Conservation (phyloP, 2,329 filamentous ascomycete species). For the Diaporthe amygdali region DNA sequence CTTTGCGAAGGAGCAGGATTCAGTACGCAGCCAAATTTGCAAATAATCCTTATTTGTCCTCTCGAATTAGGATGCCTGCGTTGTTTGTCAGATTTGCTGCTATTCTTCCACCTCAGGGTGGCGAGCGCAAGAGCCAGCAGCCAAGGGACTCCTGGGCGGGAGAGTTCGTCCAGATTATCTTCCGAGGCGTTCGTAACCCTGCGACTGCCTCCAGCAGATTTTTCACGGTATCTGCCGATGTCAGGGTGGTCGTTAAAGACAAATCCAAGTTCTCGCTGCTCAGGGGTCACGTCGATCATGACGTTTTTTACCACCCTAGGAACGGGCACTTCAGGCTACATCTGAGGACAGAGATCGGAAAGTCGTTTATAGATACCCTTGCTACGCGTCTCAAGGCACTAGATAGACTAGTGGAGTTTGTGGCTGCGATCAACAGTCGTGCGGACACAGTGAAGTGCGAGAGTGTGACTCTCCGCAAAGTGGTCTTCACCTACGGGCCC, state of each 20-base stretch:
- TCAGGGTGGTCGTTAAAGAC: constrained; percentile 59
- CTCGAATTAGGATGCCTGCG: constrained; percentile 52
- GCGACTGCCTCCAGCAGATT: constrained; percentile 8
- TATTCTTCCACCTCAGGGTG: constrained; percentile 35
- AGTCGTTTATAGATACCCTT: constrained; percentile 63
- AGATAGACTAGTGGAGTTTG: constrained; percentile 72
- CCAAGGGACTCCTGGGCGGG: constrained; percentile 58
- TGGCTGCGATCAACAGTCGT: constrained; percentile 67
- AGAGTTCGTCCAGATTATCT: constrained; percentile 64
- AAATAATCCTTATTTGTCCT: constrained; percentile 44
- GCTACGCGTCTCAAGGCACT: constrained; percentile 67
- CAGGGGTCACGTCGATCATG: constrained; percentile 59
- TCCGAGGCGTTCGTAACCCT: constrained; percentile 49
- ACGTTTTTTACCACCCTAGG: constrained; percentile 65
- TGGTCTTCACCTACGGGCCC: constrained; percentile 72
- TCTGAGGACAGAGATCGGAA: constrained; percentile 63
- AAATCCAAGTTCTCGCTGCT: constrained; percentile 61
- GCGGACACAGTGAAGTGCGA: constrained; percentile 61
- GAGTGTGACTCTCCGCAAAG: constrained; percentile 63
- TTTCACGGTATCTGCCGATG: constrained; percentile 53
- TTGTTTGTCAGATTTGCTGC: constrained; percentile 56
- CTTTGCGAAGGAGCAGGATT: constrained; percentile 51
- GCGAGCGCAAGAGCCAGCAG: constrained; percentile 28
- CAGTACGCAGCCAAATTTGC: constrained; percentile 39
- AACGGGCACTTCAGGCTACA: constrained; percentile 69